These are phyloP conservation scores for Claviceps pusilla DNA, from an alignment of 2,329 filamentous ascomycete genomes.

Conservation along the genomic window DNA sequence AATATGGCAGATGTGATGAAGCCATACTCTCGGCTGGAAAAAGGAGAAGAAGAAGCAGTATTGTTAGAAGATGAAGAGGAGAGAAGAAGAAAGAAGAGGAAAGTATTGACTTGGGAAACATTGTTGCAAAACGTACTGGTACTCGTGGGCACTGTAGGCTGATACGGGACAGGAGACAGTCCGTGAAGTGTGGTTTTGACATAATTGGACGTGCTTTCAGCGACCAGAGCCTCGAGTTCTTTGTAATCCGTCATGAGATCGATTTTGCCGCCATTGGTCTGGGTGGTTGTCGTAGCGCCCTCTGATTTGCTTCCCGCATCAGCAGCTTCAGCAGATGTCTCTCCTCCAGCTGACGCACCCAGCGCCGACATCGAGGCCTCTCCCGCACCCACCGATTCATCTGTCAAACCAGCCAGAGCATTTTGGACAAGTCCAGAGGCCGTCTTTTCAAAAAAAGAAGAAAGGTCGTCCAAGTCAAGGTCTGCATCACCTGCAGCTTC, in stretches of 20 bases:
- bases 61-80: not conserved
- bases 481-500: slow-evolving; percentile 16
- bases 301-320: slow-evolving; percentile 14
- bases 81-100: not conserved
- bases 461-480: slow-evolving; percentile 25
- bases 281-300: slow-evolving; percentile 7
- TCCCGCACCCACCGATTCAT: slow-evolving; percentile 10
- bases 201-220: slow-evolving; percentile 29
- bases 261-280: slow-evolving; percentile 17
- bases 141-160: slow-evolving; percentile 25
- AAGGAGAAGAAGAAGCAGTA: not conserved
- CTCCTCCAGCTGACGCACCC: slow-evolving; percentile 9
- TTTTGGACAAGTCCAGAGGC: slow-evolving; percentile 26
- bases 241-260: slow-evolving; percentile 25
- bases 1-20: slow-evolving; percentile 20
- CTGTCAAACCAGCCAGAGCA: slow-evolving; percentile 23
- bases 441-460: slow-evolving; percentile 28
- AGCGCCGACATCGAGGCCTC: slow-evolving; percentile 4
- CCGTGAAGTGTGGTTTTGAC: slow-evolving; percentile 29
- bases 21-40: slow-evolving; percentile 16
- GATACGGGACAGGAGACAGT: slow-evolving; percentile 27
- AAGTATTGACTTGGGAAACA: not conserved
- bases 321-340: slow-evolving; percentile 10
- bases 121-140: slow-evolving; percentile 16
- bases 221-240: slow-evolving; percentile 28